These are phyloP conservation scores for Tolypocladium guangdongense DNA, from an alignment of 2,329 filamentous ascomycete species.

Conservation along the genomic window DNA sequence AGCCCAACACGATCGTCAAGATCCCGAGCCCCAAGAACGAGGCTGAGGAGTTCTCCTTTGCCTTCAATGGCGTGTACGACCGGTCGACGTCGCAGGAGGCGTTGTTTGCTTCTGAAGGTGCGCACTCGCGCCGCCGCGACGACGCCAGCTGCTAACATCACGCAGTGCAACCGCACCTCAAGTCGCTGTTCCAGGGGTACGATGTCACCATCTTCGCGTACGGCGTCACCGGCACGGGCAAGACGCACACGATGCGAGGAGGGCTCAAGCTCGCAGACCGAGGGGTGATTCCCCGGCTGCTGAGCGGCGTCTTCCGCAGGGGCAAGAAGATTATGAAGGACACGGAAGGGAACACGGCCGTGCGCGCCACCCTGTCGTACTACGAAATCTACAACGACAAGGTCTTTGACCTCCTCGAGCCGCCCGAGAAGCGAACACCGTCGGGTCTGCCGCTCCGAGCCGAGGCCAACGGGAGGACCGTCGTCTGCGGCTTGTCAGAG, in stretches of 20 bases:
- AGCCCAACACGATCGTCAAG: constrained; percentile 59
- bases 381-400: constrained; percentile 98
- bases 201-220: constrained; percentile 89
- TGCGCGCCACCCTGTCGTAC: constrained; percentile 72
- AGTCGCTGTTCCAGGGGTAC: constrained; percentile 81
- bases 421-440: constrained; percentile 74
- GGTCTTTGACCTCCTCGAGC: constrained; percentile 81
- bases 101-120: constrained; percentile 83
- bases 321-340: constrained; percentile 81
- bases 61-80: constrained; percentile 90
- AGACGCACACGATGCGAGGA: constrained; percentile 93
- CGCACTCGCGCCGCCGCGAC: constrained; percentile 9
- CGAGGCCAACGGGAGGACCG: constrained; percentile 77
- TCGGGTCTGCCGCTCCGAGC: constrained; percentile 72
- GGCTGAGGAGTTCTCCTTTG: constrained; percentile 81
- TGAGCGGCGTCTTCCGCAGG: constrained; percentile 77
- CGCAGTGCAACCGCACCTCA: constrained; percentile 76
- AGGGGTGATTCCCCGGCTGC: constrained; percentile 74
- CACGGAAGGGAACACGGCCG: constrained; percentile 54
- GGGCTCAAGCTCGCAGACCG: constrained; percentile 77
- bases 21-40: constrained; percentile 94
- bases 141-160: constrained; percentile 11
- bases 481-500: constrained; percentile 78
- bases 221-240: constrained; percentile 85
- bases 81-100: constrained; percentile 70